phyloP scores from a whole-genome alignment of 495 filamentous ascomycete genomes.

The Glonium stellatum region DNA sequence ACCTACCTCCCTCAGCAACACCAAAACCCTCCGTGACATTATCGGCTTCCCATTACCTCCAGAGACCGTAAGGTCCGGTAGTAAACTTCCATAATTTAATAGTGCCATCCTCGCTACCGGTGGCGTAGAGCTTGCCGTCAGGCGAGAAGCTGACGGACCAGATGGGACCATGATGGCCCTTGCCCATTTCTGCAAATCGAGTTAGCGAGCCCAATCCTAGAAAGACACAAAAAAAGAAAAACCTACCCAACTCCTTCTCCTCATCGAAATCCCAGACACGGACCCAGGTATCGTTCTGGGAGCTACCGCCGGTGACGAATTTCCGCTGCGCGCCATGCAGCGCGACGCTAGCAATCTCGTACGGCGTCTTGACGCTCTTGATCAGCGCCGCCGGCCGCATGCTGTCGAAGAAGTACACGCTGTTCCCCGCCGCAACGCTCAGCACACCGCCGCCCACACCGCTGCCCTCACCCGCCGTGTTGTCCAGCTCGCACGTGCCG shows the following conservation, averaged over 20 bases:
- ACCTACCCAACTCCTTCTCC: constrained; percentile 65
- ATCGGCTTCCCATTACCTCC: constrained; percentile 40
- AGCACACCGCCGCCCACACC: constrained; percentile 35
- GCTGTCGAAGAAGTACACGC: constrained; percentile 88
- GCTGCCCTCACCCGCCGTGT: constrained; percentile 22
- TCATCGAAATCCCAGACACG: constrained; percentile 81
- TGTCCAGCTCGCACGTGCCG: constrained; percentile 74
- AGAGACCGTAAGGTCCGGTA: constrained; percentile 59
- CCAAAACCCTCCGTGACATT: no score
- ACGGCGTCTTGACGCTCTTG: constrained; percentile 66
- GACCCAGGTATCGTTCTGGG: constrained; percentile 87
- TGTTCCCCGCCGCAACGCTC: constrained; percentile 75
- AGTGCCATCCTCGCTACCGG: constrained; percentile 93
- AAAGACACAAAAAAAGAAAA: not conserved
- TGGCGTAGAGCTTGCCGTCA: constrained; percentile 90
- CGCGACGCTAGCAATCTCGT: constrained; percentile 83
- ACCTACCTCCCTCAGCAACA: no score
- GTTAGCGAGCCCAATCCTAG: constrained; percentile 26
- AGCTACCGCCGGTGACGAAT: constrained; percentile 68
- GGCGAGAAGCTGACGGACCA: constrained; percentile 93
- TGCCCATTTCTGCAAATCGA: constrained; percentile 64
- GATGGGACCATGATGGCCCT: constrained; percentile 94
- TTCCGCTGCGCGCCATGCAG: constrained; percentile 73
- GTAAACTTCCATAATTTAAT: constrained; percentile 87
- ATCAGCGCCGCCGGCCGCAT: constrained; percentile 58